Base-by-base conservation (phyloP, 495 filamentous ascomycete genomes). In the Aspergillus cristatus region DNA sequence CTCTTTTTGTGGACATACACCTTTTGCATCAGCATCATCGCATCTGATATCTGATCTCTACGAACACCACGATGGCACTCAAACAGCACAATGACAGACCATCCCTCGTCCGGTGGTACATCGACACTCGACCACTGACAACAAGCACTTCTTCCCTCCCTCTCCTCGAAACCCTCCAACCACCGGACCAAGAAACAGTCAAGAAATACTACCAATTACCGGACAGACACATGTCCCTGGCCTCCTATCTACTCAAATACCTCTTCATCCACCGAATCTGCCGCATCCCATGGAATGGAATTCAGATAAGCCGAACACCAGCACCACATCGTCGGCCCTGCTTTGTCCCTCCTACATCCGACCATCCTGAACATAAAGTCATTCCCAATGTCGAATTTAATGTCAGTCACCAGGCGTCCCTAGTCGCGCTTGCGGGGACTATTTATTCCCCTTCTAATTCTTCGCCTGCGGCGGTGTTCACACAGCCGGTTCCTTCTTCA, bases 321-420 rank as follows among this genome's bases (percentile, higher is more conserved):
- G 48, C 74, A 65, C 69, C 75, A 53, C 48, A 94, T 80, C 45
- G 50, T 8, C 57, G 67, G 43, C 87, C 87, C 6, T 79, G 70
- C 47, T 80, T 67, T 33, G 49, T 60, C 36, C 78, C 52, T 31
- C 38, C 43, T 24, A 51, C 63, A 39, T 38, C 52, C 0, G 47
- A 38, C 6, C 45, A 35, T 12, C 6, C 35, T 12, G 12, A 15
- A 8, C 13, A 34, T 8, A 35, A 55, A 35, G 3, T 26, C n/a
- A 28, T 45, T 29, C 46, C 47, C 1, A 57, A 60, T 16, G 66
- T 90, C 13, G 73, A 82, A 38, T 94, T 95, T 72, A 95, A 95
- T 54, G 82, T 94, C 38, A 83, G 76, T 37, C 88, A 95, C 53
- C 88, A 94, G 55, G 82, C 81, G 11, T 84, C 84, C 0, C 58